Percentiles rank a stretch among this genome's conserved stretches.
Conservation (phyloP, 352 stramenopile genomes). For the Albugo laibachii region DNA sequence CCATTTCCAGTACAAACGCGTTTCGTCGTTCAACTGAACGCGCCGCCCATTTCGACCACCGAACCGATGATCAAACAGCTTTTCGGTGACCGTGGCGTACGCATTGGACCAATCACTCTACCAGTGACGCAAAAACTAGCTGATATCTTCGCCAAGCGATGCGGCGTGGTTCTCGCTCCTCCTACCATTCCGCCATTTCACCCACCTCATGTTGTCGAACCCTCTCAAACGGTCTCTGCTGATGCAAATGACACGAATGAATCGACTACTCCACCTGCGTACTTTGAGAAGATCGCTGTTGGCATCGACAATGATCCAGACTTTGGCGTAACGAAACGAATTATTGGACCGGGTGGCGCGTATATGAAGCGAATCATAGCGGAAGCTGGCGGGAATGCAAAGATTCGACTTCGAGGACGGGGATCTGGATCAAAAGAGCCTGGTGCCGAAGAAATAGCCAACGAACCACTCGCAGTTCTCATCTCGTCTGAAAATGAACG, state of each 20-base stretch:
- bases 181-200: constrained; percentile 12
- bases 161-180: constrained; percentile 8
- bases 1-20: constrained; percentile 55
- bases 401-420: constrained; percentile 66
- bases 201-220: constrained; percentile 5
- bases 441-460: constrained; percentile 27
- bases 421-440: constrained; percentile 65
- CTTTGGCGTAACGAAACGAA: constrained; percentile 64
- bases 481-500: constrained; percentile 73
- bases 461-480: constrained; percentile 66
- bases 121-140: constrained; percentile 43
- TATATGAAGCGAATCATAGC: constrained; percentile 80
- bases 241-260: constrained; percentile 8
- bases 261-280: constrained; percentile 3
- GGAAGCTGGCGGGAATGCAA: constrained; percentile 56
- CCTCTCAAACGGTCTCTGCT: not conserved
- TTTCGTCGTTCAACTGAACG: constrained; percentile 48
- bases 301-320: constrained; percentile 75
- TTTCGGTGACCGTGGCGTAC: constrained; percentile 32
- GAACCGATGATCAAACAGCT: constrained; percentile 57
- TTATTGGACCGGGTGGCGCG: constrained; percentile 55
- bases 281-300: constrained; percentile 59
- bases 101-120: constrained; percentile 36
- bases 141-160: constrained; percentile 54
- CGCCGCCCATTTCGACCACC: constrained; percentile 36